Percentiles rank a stretch among this genome's conserved stretches.
These are phyloP conservation scores for Fusarium sp. DNA, from an alignment of 2,329 filamentous ascomycete genomes.

Conservation along the genomic window DNA sequence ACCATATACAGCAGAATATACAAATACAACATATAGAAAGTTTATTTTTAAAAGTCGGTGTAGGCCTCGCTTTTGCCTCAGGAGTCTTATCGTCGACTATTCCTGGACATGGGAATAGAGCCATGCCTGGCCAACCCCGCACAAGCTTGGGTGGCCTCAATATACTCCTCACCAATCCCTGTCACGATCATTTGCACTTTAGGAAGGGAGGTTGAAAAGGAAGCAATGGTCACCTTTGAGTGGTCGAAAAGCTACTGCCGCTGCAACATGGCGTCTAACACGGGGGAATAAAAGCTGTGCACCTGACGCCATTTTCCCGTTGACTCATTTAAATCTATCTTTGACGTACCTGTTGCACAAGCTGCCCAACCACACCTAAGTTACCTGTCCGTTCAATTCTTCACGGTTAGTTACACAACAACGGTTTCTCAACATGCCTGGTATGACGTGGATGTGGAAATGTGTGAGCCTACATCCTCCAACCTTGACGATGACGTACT, in stretches of 20 bases:
- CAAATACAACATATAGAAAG: background rate
- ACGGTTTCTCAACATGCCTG: background rate
- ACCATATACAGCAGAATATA: background rate
- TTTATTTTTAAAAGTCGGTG: background rate
- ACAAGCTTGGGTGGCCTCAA: background rate
- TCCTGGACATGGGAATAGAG: background rate
- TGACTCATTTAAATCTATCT: background rate
- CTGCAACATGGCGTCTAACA: background rate
- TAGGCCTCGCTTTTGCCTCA: background rate
- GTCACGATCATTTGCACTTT: background rate
- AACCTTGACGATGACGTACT: background rate
- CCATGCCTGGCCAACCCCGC: background rate
- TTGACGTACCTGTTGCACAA: background rate
- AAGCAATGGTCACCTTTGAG: background rate
- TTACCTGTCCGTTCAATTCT: background rate
- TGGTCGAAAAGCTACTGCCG: background rate
- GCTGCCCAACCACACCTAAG: background rate
- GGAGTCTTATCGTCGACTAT: background rate
- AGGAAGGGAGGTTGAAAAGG: background rate
- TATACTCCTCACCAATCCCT: background rate
- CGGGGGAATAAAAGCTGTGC: background rate
- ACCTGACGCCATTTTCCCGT: background rate
- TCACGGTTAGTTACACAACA: background rate
- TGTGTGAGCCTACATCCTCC: background rate
- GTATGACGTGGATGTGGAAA: background rate